Conservation (phyloP, 2,329 filamentous ascomycete species). For the Iodosphaeria phyllophila region DNA sequence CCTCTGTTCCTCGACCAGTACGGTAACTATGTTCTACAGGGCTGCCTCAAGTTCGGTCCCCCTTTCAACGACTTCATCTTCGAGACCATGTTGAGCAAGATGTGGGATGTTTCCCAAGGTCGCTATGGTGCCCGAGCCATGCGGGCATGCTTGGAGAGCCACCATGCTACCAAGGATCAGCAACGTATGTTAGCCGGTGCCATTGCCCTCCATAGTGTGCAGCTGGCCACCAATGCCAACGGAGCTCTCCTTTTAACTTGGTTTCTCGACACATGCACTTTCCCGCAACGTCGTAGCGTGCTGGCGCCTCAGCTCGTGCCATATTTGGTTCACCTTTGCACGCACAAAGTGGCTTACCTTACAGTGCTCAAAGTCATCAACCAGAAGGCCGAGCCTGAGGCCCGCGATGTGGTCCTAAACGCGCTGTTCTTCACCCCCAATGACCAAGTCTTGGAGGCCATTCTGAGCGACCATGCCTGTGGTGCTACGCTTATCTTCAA, state of each 20-base stretch:
- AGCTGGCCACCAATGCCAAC: slow-evolving; percentile 90
- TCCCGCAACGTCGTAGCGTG: slow-evolving; percentile 78
- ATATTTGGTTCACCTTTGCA: slow-evolving; percentile 86
- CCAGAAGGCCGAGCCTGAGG: slow-evolving; percentile 85
- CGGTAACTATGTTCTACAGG: slow-evolving; percentile 95
- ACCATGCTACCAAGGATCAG: slow-evolving; percentile 87
- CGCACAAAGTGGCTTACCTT: slow-evolving; percentile 94
- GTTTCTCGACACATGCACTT: slow-evolving; percentile 96
- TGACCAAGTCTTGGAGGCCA: slow-evolving; percentile 74
- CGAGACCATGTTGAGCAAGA: slow-evolving; percentile 82
- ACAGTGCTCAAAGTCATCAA: slow-evolving; percentile 98
- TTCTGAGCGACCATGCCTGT: slow-evolving; percentile 77
- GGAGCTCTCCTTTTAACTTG: slow-evolving; percentile 86
- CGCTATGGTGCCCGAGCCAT: slow-evolving; percentile 90
- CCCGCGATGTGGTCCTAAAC: slow-evolving; percentile 73
- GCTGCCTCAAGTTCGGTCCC: slow-evolving; percentile 77
- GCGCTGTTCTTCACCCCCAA: slow-evolving; percentile 84
- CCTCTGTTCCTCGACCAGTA: slow-evolving; percentile 94
- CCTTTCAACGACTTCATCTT: slow-evolving; percentile 96
- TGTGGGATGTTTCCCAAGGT: slow-evolving; percentile 88
- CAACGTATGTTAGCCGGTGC: slow-evolving; percentile 86
- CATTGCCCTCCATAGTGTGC: slow-evolving; percentile 91
- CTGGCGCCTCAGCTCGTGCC: slow-evolving; percentile 83
- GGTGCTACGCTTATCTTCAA: slow-evolving; percentile 97
- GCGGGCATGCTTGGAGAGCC: slow-evolving; percentile 90